Percentiles rank a stretch among this genome's conserved stretches.
These are phyloP conservation scores for Aureobasidium sp. DNA, from an alignment of 2,329 filamentous ascomycete species.

Conservation along the genomic window DNA sequence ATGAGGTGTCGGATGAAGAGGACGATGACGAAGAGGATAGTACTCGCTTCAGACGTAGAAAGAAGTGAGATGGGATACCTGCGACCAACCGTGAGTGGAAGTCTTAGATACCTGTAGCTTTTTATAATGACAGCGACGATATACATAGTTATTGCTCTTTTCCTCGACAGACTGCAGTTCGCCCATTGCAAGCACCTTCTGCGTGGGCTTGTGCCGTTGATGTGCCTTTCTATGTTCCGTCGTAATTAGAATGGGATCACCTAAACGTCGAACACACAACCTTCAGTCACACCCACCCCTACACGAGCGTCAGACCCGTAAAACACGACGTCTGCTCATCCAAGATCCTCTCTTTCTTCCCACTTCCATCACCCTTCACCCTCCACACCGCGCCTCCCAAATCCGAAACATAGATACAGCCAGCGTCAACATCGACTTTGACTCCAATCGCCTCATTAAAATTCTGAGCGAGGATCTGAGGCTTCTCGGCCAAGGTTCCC, in stretches of 20 bases:
- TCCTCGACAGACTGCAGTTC: not conserved
- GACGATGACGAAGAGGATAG: conserved; percentile 40
- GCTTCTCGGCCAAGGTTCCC: not conserved
- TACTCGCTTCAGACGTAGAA: conserved; percentile 46
- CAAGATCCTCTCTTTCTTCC: conserved; percentile 16
- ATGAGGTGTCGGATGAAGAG: conserved; percentile 35
- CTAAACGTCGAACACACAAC: not conserved
- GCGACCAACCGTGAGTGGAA: not conserved
- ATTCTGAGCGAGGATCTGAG: conserved; percentile 25
- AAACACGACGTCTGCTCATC: conserved; percentile 14
- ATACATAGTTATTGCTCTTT: not conserved
- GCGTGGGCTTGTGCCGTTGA: too few species aligned
- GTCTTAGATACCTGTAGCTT: not conserved
- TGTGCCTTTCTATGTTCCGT: too few species aligned
- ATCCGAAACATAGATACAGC: not conserved
- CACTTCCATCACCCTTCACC: not conserved
- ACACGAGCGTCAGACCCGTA: conserved; percentile 14
- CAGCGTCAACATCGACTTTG: not conserved
- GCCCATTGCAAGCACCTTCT: not conserved
- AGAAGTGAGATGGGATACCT: conserved; percentile 17
- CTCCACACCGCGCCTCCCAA: not conserved
- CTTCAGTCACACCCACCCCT: not conserved
- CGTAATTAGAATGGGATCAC: too few species aligned
- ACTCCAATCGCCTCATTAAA: conserved; percentile 43
- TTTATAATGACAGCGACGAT: not conserved